These are phyloP conservation scores for Telfairia occidentalis DNA, from an alignment of 331 rosid species.

Conservation along the genomic window DNA sequence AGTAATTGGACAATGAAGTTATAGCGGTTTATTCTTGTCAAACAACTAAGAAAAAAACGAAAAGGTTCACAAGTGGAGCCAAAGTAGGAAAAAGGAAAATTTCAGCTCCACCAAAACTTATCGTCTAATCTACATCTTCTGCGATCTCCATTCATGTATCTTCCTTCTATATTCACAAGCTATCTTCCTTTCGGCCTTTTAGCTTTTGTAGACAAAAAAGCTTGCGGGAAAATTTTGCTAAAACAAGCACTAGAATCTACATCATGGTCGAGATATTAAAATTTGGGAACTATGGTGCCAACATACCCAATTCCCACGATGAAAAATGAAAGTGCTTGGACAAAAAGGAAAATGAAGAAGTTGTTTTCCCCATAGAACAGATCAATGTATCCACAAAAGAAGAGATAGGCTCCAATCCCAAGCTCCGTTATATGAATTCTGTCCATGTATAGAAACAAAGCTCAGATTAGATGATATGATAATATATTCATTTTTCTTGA, in stretches of 20 bases:
- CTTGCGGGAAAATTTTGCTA: background rate
- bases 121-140: background rate
- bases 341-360: constrained; percentile 9
- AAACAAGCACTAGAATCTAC: background rate
- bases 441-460: background rate
- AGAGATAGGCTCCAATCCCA: constrained; percentile 11
- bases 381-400: constrained; percentile 11
- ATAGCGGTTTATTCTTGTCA: background rate
- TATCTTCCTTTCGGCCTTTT: background rate
- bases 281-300: constrained; percentile 12
- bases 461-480: background rate
- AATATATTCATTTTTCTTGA: background rate
- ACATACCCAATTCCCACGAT: constrained; percentile 9
- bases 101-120: background rate
- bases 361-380: background rate
- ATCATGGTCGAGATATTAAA: constrained; percentile 1
- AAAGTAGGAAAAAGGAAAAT: background rate
- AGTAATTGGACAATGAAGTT: background rate
- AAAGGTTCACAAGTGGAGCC: background rate
- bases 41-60: background rate
- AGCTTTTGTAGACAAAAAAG: background rate
- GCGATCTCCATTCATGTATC: background rate
- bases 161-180: background rate
- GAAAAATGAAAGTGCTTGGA: constrained; percentile 10
- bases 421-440: constrained; percentile 2